phyloP scores from a whole-genome alignment of 2,329 filamentous ascomycete species.

The Fusarium clavum region DNA sequence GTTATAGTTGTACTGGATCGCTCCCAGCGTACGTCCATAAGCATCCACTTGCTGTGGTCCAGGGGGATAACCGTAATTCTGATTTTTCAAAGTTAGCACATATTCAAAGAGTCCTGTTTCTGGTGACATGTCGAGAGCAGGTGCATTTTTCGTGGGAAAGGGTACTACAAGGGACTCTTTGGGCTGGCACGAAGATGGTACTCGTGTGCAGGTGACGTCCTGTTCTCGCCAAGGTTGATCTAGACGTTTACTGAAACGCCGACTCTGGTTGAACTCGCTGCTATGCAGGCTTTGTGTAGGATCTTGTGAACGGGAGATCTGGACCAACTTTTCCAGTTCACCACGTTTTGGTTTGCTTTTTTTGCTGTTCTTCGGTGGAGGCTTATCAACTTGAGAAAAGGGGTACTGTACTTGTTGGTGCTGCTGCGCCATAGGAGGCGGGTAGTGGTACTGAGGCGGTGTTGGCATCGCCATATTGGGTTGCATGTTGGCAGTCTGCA shows the following conservation, averaged over 20 bases:
- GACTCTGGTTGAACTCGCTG: slow-evolving; percentile 54
- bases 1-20: slow-evolving; percentile 58
- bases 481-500: slow-evolving; percentile 68
- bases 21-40: slow-evolving; percentile 51
- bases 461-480: slow-evolving; percentile 72
- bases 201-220: slow-evolving; percentile 38
- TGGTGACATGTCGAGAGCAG: slow-evolving; percentile 71
- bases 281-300: slow-evolving; percentile 51
- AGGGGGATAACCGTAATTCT: slow-evolving; percentile 71
- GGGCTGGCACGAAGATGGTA: slow-evolving; percentile 34
- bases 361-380: slow-evolving; percentile 56
- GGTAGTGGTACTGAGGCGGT: slow-evolving; percentile 71
- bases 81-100: slow-evolving; percentile 76
- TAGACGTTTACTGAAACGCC: slow-evolving; percentile 60
- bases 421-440: slow-evolving; percentile 67
- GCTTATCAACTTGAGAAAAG: slow-evolving; percentile 53
- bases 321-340: slow-evolving; percentile 60
- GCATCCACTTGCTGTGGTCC: slow-evolving; percentile 53
- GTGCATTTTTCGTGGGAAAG: slow-evolving; percentile 28
- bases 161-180: slow-evolving; percentile 30
- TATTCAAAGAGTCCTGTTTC: slow-evolving; percentile 77
- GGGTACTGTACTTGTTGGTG: slow-evolving; percentile 71
- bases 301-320: slow-evolving; percentile 54
- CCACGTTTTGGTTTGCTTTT: slow-evolving; percentile 58
- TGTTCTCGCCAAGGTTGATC: slow-evolving; percentile 51